These are phyloP conservation scores for Hippophae rhamnoides DNA, from an alignment of 306 rosid genomes.

Conservation along the genomic window DNA sequence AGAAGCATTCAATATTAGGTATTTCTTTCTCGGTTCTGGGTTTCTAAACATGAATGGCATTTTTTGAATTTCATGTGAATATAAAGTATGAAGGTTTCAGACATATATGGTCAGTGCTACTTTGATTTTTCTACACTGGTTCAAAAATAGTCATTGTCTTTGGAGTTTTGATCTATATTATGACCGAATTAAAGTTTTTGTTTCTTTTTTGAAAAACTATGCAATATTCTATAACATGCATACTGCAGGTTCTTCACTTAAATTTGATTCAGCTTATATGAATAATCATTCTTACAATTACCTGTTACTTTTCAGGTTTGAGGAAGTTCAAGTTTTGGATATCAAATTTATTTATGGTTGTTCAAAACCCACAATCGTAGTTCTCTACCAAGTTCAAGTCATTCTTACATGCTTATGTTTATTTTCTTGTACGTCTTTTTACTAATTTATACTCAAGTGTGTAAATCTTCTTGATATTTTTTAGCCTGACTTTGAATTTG, in stretches of 20 bases:
- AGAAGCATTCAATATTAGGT: conserved; percentile 98
- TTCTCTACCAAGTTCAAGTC: conserved; percentile 74
- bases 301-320: conserved; percentile 61
- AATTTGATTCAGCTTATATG: neutral
- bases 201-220: no score
- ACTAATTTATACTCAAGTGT: neutral
- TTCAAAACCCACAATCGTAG: conserved; percentile 91
- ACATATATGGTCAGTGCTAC: no score
- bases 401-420: conserved; percentile 2
- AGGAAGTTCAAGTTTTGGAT: conserved; percentile 96
- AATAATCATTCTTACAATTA: neutral
- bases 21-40: conserved; percentile 9
- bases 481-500: no score
- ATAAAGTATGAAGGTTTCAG: no score
- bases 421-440: neutral
- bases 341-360: conserved; percentile 93
- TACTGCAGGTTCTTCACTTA: neutral
- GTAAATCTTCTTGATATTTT: neutral
- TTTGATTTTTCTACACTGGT: no score
- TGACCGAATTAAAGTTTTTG: no score
- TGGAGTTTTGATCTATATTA: no score
- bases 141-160: no score
- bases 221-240: no score
- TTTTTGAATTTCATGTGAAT: conserved; percentile 7
- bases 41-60: conserved; percentile 5